phyloP scores from a whole-genome alignment of 768 basidiomycete species.

The Mrakia blollopis region DNA sequence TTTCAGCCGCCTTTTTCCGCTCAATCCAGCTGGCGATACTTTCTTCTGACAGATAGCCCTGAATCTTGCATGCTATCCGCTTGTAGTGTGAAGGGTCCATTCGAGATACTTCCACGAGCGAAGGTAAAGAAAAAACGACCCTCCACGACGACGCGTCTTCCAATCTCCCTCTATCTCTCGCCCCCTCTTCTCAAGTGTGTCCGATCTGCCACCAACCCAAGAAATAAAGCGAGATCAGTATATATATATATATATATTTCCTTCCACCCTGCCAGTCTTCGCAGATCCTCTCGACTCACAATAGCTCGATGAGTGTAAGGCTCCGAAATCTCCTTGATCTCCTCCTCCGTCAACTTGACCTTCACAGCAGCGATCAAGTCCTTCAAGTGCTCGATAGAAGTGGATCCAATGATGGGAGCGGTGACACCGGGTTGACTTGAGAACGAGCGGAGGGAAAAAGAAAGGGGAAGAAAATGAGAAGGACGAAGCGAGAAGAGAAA shows the following conservation, averaged over 20 bases:
- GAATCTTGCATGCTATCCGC: no score
- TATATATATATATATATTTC: not conserved
- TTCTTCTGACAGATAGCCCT: no score
- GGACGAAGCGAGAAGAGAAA: conserved; percentile 50
- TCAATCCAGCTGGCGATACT: no score
- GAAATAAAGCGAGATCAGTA: not conserved
- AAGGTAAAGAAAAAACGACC: not conserved
- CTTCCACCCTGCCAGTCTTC: not conserved
- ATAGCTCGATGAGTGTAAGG: conserved; percentile 50
- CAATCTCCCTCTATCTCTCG: not conserved
- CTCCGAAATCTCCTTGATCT: conserved; percentile 56
- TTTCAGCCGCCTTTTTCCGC: no score
- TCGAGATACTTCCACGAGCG: not conserved
- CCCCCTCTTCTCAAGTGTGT: not conserved
- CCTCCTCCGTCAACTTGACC: conserved; percentile 54
- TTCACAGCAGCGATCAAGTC: conserved; percentile 51
- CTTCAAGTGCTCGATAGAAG: conserved; percentile 52
- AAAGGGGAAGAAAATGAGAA: conserved; percentile 45
- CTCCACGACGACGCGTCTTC: not conserved
- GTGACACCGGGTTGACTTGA: conserved; percentile 47
- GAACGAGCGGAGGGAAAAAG: no score
- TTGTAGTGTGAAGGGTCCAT: not conserved
- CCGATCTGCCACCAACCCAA: not conserved
- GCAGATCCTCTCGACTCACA: not conserved
- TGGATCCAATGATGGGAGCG: conserved; percentile 59